phyloP scores from a whole-genome alignment of 2,329 filamentous ascomycete species.

The Exophiala viscosa region DNA sequence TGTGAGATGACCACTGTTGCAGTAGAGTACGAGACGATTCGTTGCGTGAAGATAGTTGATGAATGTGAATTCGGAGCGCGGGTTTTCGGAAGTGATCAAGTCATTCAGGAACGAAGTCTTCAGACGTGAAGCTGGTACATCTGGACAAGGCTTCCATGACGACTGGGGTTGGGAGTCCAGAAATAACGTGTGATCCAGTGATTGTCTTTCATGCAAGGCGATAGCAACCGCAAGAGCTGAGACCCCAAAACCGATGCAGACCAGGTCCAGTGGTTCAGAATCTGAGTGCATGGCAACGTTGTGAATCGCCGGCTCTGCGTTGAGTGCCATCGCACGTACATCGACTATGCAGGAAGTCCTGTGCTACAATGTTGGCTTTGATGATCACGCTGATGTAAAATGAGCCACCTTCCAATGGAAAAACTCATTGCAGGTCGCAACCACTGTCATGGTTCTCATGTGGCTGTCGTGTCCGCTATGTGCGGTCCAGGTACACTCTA shows the following conservation, averaged over 20 bases:
- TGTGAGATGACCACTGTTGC: conserved; percentile 15
- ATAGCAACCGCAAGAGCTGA: conserved; percentile 20
- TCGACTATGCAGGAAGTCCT: neutral
- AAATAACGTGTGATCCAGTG: conserved; percentile 16
- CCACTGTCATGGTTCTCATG: neutral
- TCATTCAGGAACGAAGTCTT: conserved; percentile 24
- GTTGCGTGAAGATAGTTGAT: conserved; percentile 24
- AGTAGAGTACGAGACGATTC: conserved; percentile 18
- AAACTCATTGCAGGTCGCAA: neutral
- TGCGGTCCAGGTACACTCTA: neutral
- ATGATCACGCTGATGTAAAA: neutral
- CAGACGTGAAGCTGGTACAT: conserved; percentile 12
- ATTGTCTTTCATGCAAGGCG: conserved; percentile 20
- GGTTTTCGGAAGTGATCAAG: conserved; percentile 25
- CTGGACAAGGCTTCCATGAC: conserved; percentile 18
- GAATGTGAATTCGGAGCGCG: conserved; percentile 26
- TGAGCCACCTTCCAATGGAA: neutral
- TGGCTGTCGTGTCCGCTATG: neutral
- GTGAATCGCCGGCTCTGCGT: neutral
- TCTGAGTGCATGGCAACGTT: neutral
- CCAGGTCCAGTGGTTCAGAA: conserved; percentile 4
- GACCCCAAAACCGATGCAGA: conserved; percentile 25
- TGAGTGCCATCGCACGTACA: neutral
- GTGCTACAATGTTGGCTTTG: neutral
- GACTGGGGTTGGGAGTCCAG: conserved; percentile 18